Evolutionary conservation across 495 filamentous ascomycete genomes (phyloP), one percentile per base, ranked within the genome.

Genomic region (Collariella sp.): DNA sequence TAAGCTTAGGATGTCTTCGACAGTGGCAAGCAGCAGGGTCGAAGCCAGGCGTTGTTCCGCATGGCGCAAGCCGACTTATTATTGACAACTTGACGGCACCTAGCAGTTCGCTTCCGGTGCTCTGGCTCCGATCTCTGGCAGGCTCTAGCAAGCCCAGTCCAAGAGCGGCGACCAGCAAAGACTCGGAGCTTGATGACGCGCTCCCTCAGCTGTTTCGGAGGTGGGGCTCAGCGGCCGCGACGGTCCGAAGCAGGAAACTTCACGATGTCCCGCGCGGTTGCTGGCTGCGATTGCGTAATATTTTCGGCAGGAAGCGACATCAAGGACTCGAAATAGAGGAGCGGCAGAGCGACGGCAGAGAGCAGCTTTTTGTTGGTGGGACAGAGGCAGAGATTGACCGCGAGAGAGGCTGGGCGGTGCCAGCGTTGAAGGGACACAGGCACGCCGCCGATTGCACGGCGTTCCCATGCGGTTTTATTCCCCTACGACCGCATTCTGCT

Each of bases 171-270:
- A 31, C 26, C 26, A 7, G 39, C 49, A 4, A 26, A 33, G 35
- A n/a, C 11, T 12, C 11, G 18, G 49, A 15, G 9, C 10, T 6
- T 39, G n/a, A 12, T 29, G 42, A 12, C 34, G 35, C n/a, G 35
- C 34, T 47, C 9, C 12, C 24, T 42, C 24, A 13, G 26, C 11
- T 19, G 43, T 33, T 34, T 41, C 15, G 9, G 20, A 13, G 23
- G 44, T 43, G 52, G 52, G 45, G 36, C 43, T 54, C 45, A 33
- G 18, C 51, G 51, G 52, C 39, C 35, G 44, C 19, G 24, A 23
- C 45, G 52, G 38, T 43, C 52, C 52, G 52, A 49, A 35, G 35
- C 36, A 55, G 26, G 45, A 6, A 43, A 31, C 26, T 29, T 35
- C 44, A 18, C 36, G 45, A 49, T 19, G 7, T 40, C 9, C 23